phyloP scores from a whole-genome alignment of 768 basidiomycete species.

The Russula dissimulans region DNA sequence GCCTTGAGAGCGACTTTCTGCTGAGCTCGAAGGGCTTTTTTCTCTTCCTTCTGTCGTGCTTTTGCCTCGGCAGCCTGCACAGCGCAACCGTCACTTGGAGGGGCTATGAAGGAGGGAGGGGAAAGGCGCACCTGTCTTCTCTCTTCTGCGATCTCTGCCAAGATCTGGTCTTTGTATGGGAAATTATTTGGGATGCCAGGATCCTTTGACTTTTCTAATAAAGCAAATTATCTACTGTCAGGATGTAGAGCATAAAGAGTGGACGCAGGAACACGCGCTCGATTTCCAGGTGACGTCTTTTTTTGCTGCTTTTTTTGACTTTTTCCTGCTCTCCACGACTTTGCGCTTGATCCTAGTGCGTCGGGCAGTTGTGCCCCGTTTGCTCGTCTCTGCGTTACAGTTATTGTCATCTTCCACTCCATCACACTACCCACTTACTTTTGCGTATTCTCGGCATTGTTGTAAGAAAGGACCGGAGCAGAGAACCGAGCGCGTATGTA shows the following conservation, averaged over 20 bases:
- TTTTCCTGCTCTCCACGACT: slow-evolving; percentile 66
- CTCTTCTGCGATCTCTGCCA: slow-evolving; percentile 82
- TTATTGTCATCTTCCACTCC: neutral
- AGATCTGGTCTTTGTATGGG: slow-evolving; percentile 89
- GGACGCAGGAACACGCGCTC: slow-evolving; percentile 41
- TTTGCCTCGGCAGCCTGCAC: slow-evolving; percentile 70
- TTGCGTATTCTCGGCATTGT: slow-evolving; percentile 23
- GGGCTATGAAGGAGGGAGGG: neutral
- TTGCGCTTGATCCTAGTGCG: slow-evolving; percentile 69
- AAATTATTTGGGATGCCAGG: slow-evolving; percentile 90
- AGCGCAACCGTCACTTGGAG: neutral
- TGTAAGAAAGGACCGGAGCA: neutral
- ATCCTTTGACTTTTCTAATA: slow-evolving; percentile 70
- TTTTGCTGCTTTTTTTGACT: slow-evolving; percentile 63
- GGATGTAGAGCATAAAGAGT: neutral
- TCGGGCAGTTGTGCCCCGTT: slow-evolving; percentile 62
- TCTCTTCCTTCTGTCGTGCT: slow-evolving; percentile 54
- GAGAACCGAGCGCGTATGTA: neutral
- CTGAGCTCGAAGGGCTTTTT: slow-evolving; percentile 37
- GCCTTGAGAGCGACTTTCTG: slow-evolving; percentile 16
- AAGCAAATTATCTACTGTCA: neutral
- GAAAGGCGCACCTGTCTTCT: slow-evolving; percentile 51
- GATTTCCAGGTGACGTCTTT: slow-evolving; percentile 84
- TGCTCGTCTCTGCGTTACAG: slow-evolving; percentile 62
- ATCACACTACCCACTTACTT: slow-evolving; percentile 10